Percentiles rank a stretch among this genome's conserved stretches.
These are phyloP conservation scores for Vigna hirtella DNA, from an alignment of 306 rosid genomes.

Conservation along the genomic window DNA sequence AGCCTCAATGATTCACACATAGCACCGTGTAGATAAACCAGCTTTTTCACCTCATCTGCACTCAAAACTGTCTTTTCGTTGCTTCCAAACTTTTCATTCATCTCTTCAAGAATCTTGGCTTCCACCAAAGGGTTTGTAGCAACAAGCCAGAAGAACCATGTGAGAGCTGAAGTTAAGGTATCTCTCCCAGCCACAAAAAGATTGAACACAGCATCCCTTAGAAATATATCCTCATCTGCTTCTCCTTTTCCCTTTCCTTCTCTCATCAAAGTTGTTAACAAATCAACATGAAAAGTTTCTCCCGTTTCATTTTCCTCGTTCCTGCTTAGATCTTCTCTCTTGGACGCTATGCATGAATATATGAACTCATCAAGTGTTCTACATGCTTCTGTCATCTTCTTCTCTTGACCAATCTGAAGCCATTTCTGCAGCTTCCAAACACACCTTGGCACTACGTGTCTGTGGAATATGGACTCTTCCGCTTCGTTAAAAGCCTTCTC, in stretches of 20 bases:
- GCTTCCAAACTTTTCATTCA: constrained; percentile 5
- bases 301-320: background rate
- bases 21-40: constrained; percentile 59
- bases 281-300: background rate
- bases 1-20: constrained; percentile 62
- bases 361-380: constrained; percentile 47
- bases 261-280: constrained; percentile 32
- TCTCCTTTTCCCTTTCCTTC: constrained; percentile 23
- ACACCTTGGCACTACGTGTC: constrained; percentile 37
- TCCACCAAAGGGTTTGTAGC: constrained; percentile 56
- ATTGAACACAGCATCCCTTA: constrained; percentile 53
- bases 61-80: background rate
- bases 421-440: constrained; percentile 57
- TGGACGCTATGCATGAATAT: constrained; percentile 39
- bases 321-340: constrained; percentile 30
- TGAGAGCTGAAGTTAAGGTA: constrained; percentile 55
- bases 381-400: constrained; percentile 43
- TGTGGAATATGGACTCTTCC: constrained; percentile 43
- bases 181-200: constrained; percentile 57
- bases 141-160: constrained; percentile 59
- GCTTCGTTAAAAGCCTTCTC: constrained; percentile 56
- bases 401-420: constrained; percentile 55
- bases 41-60: constrained; percentile 37
- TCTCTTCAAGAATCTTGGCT: constrained; percentile 58
- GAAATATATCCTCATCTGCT: constrained; percentile 44